phyloP scores from a whole-genome alignment of 345 rosid species.

The Eucalyptus erythrocorys region DNA sequence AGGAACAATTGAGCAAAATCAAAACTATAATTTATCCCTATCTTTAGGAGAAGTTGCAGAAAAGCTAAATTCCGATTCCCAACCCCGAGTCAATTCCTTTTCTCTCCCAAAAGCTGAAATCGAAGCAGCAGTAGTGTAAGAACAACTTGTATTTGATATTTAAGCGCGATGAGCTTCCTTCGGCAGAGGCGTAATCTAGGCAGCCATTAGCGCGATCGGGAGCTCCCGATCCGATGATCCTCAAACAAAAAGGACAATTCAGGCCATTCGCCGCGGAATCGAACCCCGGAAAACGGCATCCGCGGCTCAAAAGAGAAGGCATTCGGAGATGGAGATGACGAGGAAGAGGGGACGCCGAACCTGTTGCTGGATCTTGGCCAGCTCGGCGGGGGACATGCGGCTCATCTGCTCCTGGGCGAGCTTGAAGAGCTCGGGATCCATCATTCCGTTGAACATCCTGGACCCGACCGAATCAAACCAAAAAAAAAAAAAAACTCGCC shows the following conservation, averaged over 20 bases:
- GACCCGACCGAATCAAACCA: background rate
- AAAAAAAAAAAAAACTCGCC: background rate
- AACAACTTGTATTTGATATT: background rate
- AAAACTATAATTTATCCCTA: background rate
- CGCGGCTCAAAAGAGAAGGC: background rate
- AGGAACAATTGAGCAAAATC: background rate
- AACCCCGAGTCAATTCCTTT: background rate
- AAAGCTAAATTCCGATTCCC: background rate
- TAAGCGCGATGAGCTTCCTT: background rate
- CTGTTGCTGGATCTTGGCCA: slow-evolving; percentile 65
- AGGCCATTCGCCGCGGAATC: background rate
- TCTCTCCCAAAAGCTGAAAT: background rate
- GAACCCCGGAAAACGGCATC: background rate
- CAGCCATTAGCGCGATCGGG: background rate
- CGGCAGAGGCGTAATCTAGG: background rate
- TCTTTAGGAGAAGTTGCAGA: background rate
- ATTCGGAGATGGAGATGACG: background rate
- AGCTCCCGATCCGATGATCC: background rate
- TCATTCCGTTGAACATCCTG: slow-evolving; percentile 64
- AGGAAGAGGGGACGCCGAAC: background rate
- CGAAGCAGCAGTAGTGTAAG: background rate
- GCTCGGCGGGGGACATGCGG: slow-evolving; percentile 83
- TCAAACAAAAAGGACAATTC: background rate
- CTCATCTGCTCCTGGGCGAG: slow-evolving; percentile 96
- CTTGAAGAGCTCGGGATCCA: slow-evolving; percentile 91